Conservation (phyloP, 163 green algal genomes). For the Prototheca wickerhamii region DNA sequence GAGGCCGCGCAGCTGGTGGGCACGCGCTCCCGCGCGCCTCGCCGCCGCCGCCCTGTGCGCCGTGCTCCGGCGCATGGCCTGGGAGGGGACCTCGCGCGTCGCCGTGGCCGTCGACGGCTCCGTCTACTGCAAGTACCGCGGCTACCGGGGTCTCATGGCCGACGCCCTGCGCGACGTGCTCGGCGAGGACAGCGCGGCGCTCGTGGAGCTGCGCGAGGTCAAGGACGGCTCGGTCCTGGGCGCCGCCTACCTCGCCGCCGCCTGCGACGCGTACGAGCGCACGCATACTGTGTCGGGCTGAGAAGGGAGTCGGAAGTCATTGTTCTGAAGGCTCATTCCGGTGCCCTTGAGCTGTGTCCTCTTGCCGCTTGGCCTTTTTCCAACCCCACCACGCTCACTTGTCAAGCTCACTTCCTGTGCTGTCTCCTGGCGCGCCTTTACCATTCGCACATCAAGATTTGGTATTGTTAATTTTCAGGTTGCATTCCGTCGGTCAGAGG, state of each 20-base stretch:
- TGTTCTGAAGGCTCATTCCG: too few species aligned
- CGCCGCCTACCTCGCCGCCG: slow-evolving; percentile 33
- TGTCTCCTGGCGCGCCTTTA: too few species aligned
- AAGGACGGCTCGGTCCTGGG: slow-evolving; percentile 31
- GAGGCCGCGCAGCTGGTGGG: slow-evolving; percentile 53
- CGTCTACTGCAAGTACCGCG: slow-evolving; percentile 58
- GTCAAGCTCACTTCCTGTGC: too few species aligned
- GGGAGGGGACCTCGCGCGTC: slow-evolving; percentile 9
- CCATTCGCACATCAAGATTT: too few species aligned
- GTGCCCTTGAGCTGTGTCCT: too few species aligned
- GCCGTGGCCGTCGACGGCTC: slow-evolving; percentile 65
- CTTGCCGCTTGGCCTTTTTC: too few species aligned
- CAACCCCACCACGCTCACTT: too few species aligned
- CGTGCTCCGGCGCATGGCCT: slow-evolving; percentile 35
- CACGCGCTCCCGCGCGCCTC: slow-evolving; percentile 45
- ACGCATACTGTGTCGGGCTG: not conserved
- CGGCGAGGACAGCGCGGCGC: slow-evolving; percentile 10
- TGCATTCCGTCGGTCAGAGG: too few species aligned
- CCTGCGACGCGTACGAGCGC: not conserved
- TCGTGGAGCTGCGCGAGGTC: slow-evolving; percentile 11
- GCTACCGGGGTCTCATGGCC: slow-evolving; percentile 24
- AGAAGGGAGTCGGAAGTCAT: too few species aligned
- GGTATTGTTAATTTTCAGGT: too few species aligned
- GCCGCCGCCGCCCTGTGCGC: slow-evolving; percentile 44
- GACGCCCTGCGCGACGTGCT: slow-evolving; percentile 27